These are phyloP conservation scores for Penicillium nordicum DNA, from an alignment of 2,329 filamentous ascomycete species.

Conservation along the genomic window DNA sequence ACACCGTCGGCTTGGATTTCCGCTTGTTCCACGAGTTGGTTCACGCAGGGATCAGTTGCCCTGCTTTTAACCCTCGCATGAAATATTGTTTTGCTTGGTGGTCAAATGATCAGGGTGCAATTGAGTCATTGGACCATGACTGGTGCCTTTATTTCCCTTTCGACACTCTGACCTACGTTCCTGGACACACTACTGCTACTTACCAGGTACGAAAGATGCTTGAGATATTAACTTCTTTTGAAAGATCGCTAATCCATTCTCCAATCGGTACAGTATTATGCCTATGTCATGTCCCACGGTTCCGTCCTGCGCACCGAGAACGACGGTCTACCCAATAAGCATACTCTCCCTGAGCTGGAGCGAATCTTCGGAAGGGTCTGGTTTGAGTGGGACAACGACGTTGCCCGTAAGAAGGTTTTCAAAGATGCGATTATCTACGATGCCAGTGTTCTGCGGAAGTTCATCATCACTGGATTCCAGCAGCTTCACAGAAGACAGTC, in stretches of 20 bases:
- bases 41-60: conserved; percentile 40
- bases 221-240: not conserved
- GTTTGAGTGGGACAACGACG: conserved; percentile 5
- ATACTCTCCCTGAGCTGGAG: not conserved
- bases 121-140: not conserved
- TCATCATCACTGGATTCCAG: conserved; percentile 11
- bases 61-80: conserved; percentile 45
- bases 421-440: conserved; percentile 6
- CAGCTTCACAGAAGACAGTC: not conserved
- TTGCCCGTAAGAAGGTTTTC: not conserved
- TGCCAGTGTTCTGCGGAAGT: not conserved
- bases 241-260: conserved; percentile 1
- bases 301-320: not conserved
- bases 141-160: conserved; percentile 35
- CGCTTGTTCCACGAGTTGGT: conserved; percentile 41
- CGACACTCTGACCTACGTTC: conserved; percentile 33
- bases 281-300: conserved; percentile 5
- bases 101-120: not conserved
- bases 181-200: conserved; percentile 17
- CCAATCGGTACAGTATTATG: conserved; percentile 8
- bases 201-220: conserved; percentile 26
- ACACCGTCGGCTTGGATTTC: conserved; percentile 39
- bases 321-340: not conserved
- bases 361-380: conserved; percentile 6
- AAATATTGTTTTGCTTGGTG: conserved; percentile 29